These are phyloP conservation scores for Penicillium sp. DNA, from an alignment of 2,329 filamentous ascomycete genomes.

Conservation along the genomic window DNA sequence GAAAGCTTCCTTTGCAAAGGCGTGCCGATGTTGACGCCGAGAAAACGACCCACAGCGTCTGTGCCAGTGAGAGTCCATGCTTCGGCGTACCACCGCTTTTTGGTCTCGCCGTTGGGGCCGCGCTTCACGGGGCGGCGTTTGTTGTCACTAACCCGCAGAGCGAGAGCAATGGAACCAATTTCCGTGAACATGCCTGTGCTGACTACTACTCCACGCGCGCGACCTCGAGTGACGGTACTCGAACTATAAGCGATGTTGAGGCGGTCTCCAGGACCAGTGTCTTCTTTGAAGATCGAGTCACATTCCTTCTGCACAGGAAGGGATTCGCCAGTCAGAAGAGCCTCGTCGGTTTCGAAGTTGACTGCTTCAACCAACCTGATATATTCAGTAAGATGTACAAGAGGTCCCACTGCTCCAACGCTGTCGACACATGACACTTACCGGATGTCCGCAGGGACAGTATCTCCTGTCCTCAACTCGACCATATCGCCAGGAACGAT, in stretches of 20 bases:
- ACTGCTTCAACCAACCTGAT: background rate
- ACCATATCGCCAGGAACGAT: conserved; percentile 60
- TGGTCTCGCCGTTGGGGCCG: background rate
- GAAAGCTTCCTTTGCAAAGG: background rate
- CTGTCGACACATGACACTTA: conserved; percentile 1
- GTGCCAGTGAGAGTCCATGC: background rate
- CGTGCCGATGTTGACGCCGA: background rate
- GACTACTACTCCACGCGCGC: background rate
- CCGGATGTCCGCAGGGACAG: conserved; percentile 56
- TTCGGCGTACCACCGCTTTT: background rate
- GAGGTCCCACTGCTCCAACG: conserved; percentile 21
- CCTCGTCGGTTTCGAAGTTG: conserved; percentile 58
- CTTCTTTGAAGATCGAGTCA: conserved; percentile 43
- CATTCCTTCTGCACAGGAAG: conserved; percentile 56
- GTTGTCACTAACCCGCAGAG: background rate
- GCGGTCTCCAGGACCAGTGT: conserved; percentile 47
- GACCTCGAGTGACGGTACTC: background rate
- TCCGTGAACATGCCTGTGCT: background rate
- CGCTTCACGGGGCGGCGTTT: background rate
- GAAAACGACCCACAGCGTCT: background rate
- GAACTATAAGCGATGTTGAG: conserved; percentile 68
- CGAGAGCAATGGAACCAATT: background rate
- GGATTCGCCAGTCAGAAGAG: conserved; percentile 58
- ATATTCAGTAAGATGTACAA: conserved; percentile 59
- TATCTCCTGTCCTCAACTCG: conserved; percentile 53